phyloP scores from a whole-genome alignment of 352 stramenopile species.

The Phytophthora pistaciae region DNA sequence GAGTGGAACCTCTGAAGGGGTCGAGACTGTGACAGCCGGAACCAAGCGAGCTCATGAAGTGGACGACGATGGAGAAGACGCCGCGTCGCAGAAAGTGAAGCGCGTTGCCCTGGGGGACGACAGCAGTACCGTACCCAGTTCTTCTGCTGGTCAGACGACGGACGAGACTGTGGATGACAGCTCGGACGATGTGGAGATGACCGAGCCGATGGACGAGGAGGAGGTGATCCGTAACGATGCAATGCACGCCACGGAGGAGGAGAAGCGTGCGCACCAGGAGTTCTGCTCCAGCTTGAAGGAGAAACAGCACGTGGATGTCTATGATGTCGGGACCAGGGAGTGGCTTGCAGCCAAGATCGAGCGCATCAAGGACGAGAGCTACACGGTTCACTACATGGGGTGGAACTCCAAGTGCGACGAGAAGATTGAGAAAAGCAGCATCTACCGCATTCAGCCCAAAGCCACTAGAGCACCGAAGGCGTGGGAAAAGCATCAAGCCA shows the following conservation, averaged over 20 bases:
- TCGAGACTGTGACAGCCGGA: background rate
- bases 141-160: slow-evolving; percentile 25
- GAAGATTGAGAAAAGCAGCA: slow-evolving; percentile 38
- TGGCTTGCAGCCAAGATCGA: slow-evolving; percentile 77
- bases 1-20: background rate
- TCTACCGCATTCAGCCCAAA: slow-evolving; percentile 53
- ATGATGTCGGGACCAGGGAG: slow-evolving; percentile 50
- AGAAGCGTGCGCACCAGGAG: slow-evolving; percentile 27
- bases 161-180: slow-evolving; percentile 41
- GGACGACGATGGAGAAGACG: background rate
- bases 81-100: slow-evolving; percentile 19
- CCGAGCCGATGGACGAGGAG: slow-evolving; percentile 27
- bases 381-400: slow-evolving; percentile 72
- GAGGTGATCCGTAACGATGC: slow-evolving; percentile 22
- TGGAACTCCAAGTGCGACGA: slow-evolving; percentile 73
- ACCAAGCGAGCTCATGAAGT: slow-evolving; percentile 35
- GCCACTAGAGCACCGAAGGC: slow-evolving; percentile 40
- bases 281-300: slow-evolving; percentile 43
- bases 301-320: slow-evolving; percentile 70
- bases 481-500: slow-evolving; percentile 58
- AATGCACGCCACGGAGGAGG: slow-evolving; percentile 21
- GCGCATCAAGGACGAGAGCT: slow-evolving; percentile 31
- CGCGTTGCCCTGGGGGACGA: slow-evolving; percentile 22
- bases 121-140: slow-evolving; percentile 7
- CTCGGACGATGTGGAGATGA: slow-evolving; percentile 48